Percentiles rank a stretch among this genome's conserved stretches.
These are phyloP conservation scores for Phtheirospermum japonicum DNA, from an alignment of 257 asterid species.

Conservation along the genomic window DNA sequence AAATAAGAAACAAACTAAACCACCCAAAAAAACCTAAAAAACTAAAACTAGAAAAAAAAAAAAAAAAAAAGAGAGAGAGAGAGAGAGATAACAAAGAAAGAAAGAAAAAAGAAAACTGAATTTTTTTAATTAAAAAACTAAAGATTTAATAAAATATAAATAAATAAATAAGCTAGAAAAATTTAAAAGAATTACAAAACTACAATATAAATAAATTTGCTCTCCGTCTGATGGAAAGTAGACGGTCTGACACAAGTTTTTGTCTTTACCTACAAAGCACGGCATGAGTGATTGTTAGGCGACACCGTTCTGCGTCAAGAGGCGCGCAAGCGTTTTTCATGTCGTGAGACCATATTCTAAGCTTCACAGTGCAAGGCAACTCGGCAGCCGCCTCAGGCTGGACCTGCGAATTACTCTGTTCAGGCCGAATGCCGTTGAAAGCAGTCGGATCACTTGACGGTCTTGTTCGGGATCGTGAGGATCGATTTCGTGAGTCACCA, in stretches of 20 bases:
- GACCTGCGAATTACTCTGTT: slow-evolving; percentile 54
- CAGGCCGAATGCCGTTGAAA: slow-evolving; percentile 39
- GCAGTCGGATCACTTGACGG: slow-evolving; percentile 45
- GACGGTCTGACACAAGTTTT: no score
- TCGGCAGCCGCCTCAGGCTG: slow-evolving; percentile 95
- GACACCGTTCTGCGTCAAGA: slow-evolving; percentile 69
- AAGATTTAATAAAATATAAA: no score
- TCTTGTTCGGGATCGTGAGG: slow-evolving; percentile 56
- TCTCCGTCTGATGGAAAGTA: no score
- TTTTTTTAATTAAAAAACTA: neutral
- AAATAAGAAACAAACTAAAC: no score
- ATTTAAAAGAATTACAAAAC: no score
- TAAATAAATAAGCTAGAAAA: no score
- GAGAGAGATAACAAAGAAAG: no score
- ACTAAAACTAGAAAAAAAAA: no score
- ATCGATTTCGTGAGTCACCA: slow-evolving; percentile 43
- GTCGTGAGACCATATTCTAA: slow-evolving; percentile 92
- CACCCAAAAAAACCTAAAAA: no score
- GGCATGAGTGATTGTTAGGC: slow-evolving; percentile 85
- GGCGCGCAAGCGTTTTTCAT: slow-evolving; percentile 65
- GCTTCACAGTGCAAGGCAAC: slow-evolving; percentile 97
- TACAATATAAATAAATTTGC: no score
- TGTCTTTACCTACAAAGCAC: slow-evolving; percentile 84
- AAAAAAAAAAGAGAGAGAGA: no score
- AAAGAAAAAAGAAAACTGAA: no score